phyloP scores from a whole-genome alignment of 768 basidiomycete species.

The Lentinula lateritia region DNA sequence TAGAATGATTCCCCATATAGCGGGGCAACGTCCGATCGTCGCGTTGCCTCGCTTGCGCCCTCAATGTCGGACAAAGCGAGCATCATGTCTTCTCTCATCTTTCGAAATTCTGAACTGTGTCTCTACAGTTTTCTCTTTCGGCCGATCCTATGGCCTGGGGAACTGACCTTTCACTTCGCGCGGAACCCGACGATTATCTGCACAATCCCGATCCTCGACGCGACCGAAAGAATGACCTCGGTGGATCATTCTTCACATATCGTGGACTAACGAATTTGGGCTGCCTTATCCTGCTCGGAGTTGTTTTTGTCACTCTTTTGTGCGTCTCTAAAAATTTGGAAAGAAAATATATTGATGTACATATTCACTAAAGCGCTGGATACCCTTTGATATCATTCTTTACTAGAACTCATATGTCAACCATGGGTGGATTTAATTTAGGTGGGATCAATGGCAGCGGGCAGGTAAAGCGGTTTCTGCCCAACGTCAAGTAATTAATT shows the following conservation, averaged over 20 bases:
- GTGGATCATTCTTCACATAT: slow-evolving; percentile 60
- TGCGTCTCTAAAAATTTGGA: slow-evolving; percentile 21
- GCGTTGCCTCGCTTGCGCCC: slow-evolving; percentile 15
- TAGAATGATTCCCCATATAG: slow-evolving; percentile 38
- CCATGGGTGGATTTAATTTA: slow-evolving; percentile 50
- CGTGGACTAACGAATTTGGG: slow-evolving; percentile 72
- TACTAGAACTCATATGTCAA: slow-evolving; percentile 34
- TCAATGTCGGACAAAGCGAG: slow-evolving; percentile 59
- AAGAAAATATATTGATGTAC: background rate
- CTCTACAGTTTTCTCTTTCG: slow-evolving; percentile 59
- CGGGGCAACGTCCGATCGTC: slow-evolving; percentile 25
- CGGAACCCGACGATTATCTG: slow-evolving; percentile 65
- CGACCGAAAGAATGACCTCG: slow-evolving; percentile 50
- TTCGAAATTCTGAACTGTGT: background rate
- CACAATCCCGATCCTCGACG: slow-evolving; percentile 69
- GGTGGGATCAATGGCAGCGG: slow-evolving; percentile 76
- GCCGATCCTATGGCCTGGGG: slow-evolving; percentile 74
- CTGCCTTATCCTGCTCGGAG: slow-evolving; percentile 51
- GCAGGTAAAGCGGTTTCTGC: slow-evolving; percentile 36
- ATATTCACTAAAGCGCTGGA: slow-evolving; percentile 40
- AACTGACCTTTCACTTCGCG: slow-evolving; percentile 51
- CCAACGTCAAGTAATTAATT: background rate
- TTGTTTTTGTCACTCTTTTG: slow-evolving; percentile 57
- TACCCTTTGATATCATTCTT: slow-evolving; percentile 62
- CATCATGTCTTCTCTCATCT: background rate